phyloP scores from a whole-genome alignment of 1,139 yeast genomes.

The Kurtzmaniella natalensis region DNA sequence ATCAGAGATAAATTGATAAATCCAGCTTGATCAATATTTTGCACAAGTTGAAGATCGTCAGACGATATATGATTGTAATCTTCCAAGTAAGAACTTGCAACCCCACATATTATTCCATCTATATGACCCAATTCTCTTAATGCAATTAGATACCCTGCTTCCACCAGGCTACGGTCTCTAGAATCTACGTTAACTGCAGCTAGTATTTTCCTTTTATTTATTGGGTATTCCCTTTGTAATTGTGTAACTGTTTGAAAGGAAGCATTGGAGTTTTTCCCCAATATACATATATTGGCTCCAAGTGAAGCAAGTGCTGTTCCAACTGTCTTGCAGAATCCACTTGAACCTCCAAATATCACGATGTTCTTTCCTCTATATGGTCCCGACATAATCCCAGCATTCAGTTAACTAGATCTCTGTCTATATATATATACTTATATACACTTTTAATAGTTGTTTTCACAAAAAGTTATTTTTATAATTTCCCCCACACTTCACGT shows the following conservation, averaged over 20 bases:
- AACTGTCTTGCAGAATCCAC: conserved; percentile 85
- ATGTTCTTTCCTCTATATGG: conserved; percentile 66
- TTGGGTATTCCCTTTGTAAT: conserved; percentile 49
- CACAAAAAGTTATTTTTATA: conserved; percentile 9
- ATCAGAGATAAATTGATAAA: conserved; percentile 48
- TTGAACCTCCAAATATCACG: conserved; percentile 93
- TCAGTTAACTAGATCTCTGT: too few species aligned
- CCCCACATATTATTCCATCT: conserved; percentile 88
- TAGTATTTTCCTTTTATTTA: conserved; percentile 58
- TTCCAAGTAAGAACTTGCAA: conserved; percentile 88
- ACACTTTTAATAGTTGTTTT: too few species aligned
- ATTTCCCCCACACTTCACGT: too few species aligned
- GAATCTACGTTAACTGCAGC: conserved; percentile 75
- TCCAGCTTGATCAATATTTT: conserved; percentile 80
- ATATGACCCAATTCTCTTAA: conserved; percentile 65
- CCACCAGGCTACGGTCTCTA: conserved; percentile 55
- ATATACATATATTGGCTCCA: conserved; percentile 83
- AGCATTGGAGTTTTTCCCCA: conserved; percentile 69
- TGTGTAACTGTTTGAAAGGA: conserved; percentile 68
- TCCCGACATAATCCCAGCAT: conserved; percentile 10
- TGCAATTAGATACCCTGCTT: conserved; percentile 58
- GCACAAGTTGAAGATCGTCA: conserved; percentile 83
- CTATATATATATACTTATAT: too few species aligned
- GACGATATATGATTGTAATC: conserved; percentile 75
- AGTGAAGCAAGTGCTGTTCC: conserved; percentile 74